A percentile compares a stretch with the other conserved stretches of the same genome.
Evolutionary conservation across 2,329 filamentous ascomycete genomes (phyloP).

Genomic region (Diaporthe batatas): DNA sequence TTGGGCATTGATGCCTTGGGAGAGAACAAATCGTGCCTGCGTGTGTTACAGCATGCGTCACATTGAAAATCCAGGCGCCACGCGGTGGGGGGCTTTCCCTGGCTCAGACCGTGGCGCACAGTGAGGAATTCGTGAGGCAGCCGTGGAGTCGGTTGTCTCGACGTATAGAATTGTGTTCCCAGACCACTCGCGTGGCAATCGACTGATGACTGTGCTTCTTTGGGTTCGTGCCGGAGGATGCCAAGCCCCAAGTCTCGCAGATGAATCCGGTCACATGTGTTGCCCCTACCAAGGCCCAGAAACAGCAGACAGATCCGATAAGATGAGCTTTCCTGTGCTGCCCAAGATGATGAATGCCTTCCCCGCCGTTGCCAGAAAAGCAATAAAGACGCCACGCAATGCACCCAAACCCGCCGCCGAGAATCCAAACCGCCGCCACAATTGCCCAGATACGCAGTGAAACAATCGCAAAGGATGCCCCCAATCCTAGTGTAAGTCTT

Average conservation of each 20-base stretch:
- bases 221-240: background rate
- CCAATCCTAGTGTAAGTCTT: background rate
- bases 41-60: conserved; percentile 17
- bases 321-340: background rate
- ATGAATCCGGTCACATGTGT: conserved; percentile 15
- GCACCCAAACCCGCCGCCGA: background rate
- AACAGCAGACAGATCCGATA: background rate
- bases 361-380: background rate
- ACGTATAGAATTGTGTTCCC: background rate
- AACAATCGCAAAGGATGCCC: background rate
- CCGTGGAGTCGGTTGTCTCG: background rate
- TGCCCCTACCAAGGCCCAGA: no score
- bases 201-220: background rate
- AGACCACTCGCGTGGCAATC: background rate
- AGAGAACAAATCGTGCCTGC: conserved; percentile 14
- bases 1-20: conserved; percentile 21
- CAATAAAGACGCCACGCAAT: conserved; percentile 13
- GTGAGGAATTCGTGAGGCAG: background rate
- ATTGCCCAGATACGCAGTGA: background rate
- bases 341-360: background rate
- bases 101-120: conserved; percentile 4
- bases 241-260: conserved; percentile 19
- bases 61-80: background rate
- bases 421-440: background rate
- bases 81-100: background rate